Conservation (phyloP, 495 filamentous ascomycete species). For the Hypoxylon trugodes region DNA sequence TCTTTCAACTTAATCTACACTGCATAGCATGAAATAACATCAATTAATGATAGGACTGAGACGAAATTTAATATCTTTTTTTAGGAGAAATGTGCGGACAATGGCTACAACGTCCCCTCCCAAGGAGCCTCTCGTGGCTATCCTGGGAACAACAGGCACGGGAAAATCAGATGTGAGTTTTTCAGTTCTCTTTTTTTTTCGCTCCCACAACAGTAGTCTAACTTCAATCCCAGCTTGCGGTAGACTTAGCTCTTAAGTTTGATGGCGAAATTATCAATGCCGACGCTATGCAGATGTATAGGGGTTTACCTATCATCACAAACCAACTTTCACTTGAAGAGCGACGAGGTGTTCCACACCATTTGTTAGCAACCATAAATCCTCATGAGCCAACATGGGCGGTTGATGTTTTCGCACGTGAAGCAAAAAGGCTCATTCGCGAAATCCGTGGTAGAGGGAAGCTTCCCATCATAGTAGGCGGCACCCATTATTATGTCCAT, state of each 20-base stretch:
- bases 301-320: slow-evolving; percentile 91
- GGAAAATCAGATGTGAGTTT: slow-evolving; percentile 92
- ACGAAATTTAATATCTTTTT: background rate
- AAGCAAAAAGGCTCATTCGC: slow-evolving; percentile 72
- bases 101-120: slow-evolving; percentile 37
- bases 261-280: slow-evolving; percentile 98
- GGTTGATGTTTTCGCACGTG: slow-evolving; percentile 74
- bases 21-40: background rate
- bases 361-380: slow-evolving; percentile 80
- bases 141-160: slow-evolving; percentile 93
- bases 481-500: slow-evolving; percentile 94
- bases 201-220: background rate
- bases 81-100: slow-evolving; percentile 26
- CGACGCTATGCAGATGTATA: slow-evolving; percentile 99
- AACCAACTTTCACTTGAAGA: slow-evolving; percentile 86
- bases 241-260: slow-evolving; percentile 82
- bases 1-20: too few relatives aligned
- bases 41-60: slow-evolving; percentile 14
- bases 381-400: slow-evolving; percentile 82
- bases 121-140: slow-evolving; percentile 73
- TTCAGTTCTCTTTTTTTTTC: background rate
- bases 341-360: slow-evolving; percentile 83
- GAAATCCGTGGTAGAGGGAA: slow-evolving; percentile 80
- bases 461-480: slow-evolving; percentile 90
- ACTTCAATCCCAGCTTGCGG: slow-evolving; percentile 73